Percentiles rank a stretch among this genome's conserved stretches.
Evolutionary conservation across 2,329 filamentous ascomycete genomes (phyloP).

Genomic region (Dothiorella sarmentorum): DNA sequence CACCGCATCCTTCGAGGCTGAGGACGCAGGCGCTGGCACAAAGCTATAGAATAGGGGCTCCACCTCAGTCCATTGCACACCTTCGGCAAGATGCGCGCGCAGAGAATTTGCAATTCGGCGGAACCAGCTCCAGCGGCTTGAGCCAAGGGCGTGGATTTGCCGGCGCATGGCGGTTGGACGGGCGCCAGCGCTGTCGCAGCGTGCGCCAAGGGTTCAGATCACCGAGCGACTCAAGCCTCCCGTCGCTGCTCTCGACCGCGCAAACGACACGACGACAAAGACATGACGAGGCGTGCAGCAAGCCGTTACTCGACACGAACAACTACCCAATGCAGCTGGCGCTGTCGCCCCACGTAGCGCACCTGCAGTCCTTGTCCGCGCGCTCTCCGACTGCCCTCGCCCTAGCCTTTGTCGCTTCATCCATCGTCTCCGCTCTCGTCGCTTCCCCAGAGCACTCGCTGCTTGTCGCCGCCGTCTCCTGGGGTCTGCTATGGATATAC

Average conservation of each 20-base stretch:
- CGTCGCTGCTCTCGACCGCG: background rate
- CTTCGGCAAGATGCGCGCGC: too few relatives aligned
- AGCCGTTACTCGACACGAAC: slow-evolving; percentile 15
- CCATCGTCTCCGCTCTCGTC: slow-evolving; percentile 8
- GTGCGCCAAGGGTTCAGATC: slow-evolving; percentile 11
- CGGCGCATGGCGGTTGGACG: background rate
- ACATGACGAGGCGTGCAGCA: slow-evolving; percentile 18
- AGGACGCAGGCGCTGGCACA: background rate
- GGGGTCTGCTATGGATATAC: slow-evolving; percentile 39
- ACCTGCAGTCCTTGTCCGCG: slow-evolving; percentile 14
- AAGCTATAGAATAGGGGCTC: background rate
- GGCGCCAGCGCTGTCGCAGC: background rate
- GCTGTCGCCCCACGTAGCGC: slow-evolving; percentile 19
- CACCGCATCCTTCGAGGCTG: slow-evolving; percentile 1
- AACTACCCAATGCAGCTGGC: slow-evolving; percentile 19
- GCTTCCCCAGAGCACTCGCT: slow-evolving; percentile 34
- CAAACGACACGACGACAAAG: slow-evolving; percentile 16
- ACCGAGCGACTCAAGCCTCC: slow-evolving; percentile 15
- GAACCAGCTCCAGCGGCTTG: background rate
- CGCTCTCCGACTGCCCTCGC: slow-evolving; percentile 10
- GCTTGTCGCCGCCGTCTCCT: slow-evolving; percentile 42
- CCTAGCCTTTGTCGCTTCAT: slow-evolving; percentile 9
- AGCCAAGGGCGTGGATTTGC: background rate
- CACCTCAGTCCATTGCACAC: too few relatives aligned
- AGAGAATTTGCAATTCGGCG: too few relatives aligned